Base-by-base conservation (phyloP, 257 asterid species). In the Gentiana dahurica region DNA sequence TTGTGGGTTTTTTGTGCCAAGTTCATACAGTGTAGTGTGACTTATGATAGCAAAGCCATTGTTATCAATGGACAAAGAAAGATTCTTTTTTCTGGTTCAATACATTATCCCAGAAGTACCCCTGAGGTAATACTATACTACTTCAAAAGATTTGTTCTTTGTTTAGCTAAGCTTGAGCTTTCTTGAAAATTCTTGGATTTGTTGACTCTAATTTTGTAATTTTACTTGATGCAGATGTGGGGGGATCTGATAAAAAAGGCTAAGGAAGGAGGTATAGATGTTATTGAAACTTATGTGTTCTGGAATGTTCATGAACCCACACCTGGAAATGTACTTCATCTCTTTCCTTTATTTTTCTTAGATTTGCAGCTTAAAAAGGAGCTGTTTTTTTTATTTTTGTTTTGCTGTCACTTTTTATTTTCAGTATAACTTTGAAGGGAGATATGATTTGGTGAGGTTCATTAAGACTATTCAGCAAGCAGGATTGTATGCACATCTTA, bases 101-200 rank as follows among this genome's bases (percentile, higher is more conserved):
- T 89, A 52, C 97, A 89, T 72, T 86, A 89, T 73, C 86, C 95
- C 39, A 81, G 97, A 75, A 89, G 97, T 83, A 86, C 97, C 24
- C 97, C 97, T 36, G 87, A 89, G 87, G 97, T 81, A 80, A 49
- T 53, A 32, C 24, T 24, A 24, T 24, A 24, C 24, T 24, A 24
- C 46, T 41, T 41, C 5, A 41, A 24, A 41, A 41, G 46, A 41
- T 24, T 10, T 10, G 11, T 33, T 51, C 65, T 62, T 5, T 2
- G 66, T 24, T 24, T 24, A 24, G 24, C 24, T 24, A 24, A 24
- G 24, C 24, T 24, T 24, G 24, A 24, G 24, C 54, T 46, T 68
- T 48, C 50, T 51, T 12, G 54, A 2, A 1, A 33, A 39, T 49
- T 69, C 24, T 65, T 57, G 56, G 63, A 35, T 37, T 52, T 24